Percentiles rank a stretch among this genome's conserved stretches.
These are phyloP conservation scores for Arthrobotrys conoides DNA, from an alignment of 2,329 filamentous ascomycete genomes.

Conservation along the genomic window DNA sequence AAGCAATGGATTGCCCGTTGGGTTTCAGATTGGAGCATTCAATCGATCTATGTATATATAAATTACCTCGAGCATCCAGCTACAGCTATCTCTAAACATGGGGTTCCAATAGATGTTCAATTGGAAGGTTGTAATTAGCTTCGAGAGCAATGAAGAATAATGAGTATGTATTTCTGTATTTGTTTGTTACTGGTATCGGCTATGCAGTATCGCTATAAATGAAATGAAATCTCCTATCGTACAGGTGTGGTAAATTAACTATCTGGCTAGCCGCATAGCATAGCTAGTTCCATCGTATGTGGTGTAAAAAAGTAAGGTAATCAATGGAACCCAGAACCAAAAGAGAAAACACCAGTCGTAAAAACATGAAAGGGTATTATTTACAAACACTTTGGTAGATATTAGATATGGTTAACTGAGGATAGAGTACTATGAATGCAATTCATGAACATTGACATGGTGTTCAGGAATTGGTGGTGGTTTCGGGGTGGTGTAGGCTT, in stretches of 20 bases:
- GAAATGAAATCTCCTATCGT: background rate
- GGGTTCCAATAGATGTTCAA: too few species aligned
- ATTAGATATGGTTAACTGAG: background rate
- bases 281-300: background rate
- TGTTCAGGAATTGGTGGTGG: background rate
- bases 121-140: too few species aligned
- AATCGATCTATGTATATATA: too few species aligned
- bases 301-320: background rate
- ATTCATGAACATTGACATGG: constrained; percentile 4
- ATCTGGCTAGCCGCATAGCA: background rate
- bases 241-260: background rate
- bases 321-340: background rate
- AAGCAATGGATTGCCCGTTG: too few species aligned
- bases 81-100: too few species aligned
- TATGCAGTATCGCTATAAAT: background rate
- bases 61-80: too few species aligned
- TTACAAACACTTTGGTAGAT: background rate
- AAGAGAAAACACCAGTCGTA: background rate
- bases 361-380: background rate
- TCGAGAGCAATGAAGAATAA: background rate
- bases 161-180: background rate
- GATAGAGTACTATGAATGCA: background rate
- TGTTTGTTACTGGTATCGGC: background rate
- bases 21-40: too few species aligned
- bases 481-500: background rate